Evolutionary conservation across 305 asterid genomes (phyloP).

Genomic region (Lippia alba): DNA sequence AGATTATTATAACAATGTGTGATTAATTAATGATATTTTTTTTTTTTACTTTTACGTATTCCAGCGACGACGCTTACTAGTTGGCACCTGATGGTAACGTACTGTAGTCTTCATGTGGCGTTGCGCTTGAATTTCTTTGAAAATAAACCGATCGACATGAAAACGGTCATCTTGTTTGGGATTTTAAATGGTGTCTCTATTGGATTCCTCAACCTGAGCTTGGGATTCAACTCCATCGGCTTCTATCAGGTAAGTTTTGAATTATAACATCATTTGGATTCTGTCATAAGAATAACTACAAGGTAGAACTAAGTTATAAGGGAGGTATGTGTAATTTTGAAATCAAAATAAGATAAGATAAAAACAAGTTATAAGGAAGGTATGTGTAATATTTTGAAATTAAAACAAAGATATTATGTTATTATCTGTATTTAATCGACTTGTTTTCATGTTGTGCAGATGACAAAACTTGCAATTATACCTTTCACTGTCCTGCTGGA

Average conservation of each 20-base stretch:
- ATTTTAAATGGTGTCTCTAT: conserved; percentile 84
- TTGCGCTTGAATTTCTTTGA: conserved; percentile 74
- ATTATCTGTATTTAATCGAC: not conserved
- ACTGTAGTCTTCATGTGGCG: conserved; percentile 85
- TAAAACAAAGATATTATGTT: too few relatives aligned
- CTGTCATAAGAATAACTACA: too few relatives aligned
- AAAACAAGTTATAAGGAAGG: too few relatives aligned
- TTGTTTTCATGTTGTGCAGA: conserved; percentile 76
- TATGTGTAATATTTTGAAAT: too few relatives aligned
- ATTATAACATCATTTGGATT: too few relatives aligned
- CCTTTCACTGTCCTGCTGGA: conserved; percentile 88
- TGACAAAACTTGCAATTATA: conserved; percentile 95
- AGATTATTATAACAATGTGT: not conserved
- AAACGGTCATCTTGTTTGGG: conserved; percentile 70
- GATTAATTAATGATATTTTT: not conserved
- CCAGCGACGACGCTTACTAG: conserved; percentile 93
- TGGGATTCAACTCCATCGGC: conserved; percentile 93
- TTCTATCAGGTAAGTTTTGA: conserved; percentile 71
- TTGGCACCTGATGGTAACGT: conserved; percentile 95
- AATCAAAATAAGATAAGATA: too few relatives aligned
- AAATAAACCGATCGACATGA: conserved; percentile 73
- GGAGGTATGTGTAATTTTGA: too few relatives aligned
- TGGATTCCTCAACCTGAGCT: conserved; percentile 87
- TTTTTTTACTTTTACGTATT: not conserved
- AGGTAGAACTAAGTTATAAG: too few relatives aligned